Percentiles rank a stretch among this genome's conserved stretches.
These are phyloP conservation scores for Coemansia sp. DNA, from an alignment of 192 early-diverging fungal species.

Conservation along the genomic window DNA sequence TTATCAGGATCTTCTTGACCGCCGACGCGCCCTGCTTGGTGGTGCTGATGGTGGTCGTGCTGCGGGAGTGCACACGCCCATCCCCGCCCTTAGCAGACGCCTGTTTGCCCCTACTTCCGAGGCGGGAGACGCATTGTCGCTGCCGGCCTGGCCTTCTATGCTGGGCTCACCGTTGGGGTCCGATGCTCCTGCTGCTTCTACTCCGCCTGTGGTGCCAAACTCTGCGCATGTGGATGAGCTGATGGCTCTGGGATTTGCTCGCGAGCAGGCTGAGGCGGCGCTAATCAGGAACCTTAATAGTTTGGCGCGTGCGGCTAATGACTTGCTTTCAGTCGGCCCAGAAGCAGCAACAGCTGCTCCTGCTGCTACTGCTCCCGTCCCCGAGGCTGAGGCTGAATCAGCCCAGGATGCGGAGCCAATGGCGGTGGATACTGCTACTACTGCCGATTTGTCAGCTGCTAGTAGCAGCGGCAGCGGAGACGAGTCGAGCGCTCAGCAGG, in stretches of 20 bases:
- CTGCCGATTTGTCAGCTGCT: slow-evolving; percentile 17
- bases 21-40: slow-evolving; percentile 15
- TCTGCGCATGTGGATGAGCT: slow-evolving; percentile 69
- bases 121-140: neutral
- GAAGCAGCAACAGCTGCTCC: neutral
- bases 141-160: neutral
- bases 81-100: slow-evolving; percentile 14
- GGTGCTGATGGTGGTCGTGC: neutral
- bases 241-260: slow-evolving; percentile 86
- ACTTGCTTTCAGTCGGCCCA: slow-evolving; percentile 62
- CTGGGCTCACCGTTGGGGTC: neutral
- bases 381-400: slow-evolving; percentile 16
- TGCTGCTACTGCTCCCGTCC: neutral
- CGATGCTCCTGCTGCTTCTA: neutral
- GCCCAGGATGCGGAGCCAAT: slow-evolving; percentile 31
- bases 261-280: slow-evolving; percentile 75
- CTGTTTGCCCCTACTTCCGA: neutral
- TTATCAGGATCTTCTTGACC: slow-evolving; percentile 27
- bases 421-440: slow-evolving; percentile 30
- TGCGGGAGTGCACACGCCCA: slow-evolving; percentile 31
- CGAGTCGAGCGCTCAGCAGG: slow-evolving; percentile 8
- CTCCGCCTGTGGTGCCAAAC: slow-evolving; percentile 56
- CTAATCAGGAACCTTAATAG: slow-evolving; percentile 77
- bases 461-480: slow-evolving; percentile 20
- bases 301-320: slow-evolving; percentile 81